Evolutionary conservation across 2,329 filamentous ascomycete species (phyloP), one percentile per base, ranked within the genome.

Genomic region (Fusarium annulatum): DNA sequence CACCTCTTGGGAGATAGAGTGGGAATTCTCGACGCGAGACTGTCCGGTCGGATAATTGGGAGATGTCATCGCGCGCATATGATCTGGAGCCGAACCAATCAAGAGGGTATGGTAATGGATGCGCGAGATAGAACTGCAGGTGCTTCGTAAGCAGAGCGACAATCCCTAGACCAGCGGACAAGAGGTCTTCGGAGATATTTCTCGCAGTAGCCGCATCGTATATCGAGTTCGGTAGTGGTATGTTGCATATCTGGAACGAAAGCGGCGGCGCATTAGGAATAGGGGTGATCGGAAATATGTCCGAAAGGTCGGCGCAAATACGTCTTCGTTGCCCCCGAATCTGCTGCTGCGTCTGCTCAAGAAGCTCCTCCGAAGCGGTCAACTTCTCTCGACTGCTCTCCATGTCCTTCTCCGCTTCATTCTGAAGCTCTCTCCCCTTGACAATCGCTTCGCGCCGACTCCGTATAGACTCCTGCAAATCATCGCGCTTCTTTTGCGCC

Each of bases 251-350:
- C 18, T 92, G 94, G 81, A 98, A 98, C 0, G 91, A 88, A 3
- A 98, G 88, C 0, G 94, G 88, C 7, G 88, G 85, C 18, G 84
- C 85, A 12, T 85, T 83, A 1, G 85, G 83, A 4, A 82, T 78
- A 0, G 95, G 92, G 14, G 91, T 89, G 67, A 99, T 97, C 8
- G 93, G 91, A 79, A 95, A 98, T 64, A 98, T 93, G 33, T 86
- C 84, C 18, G 90, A 85, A 0, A 99, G 86, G 73, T 97, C 95
- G 74, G 96, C 92, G 80, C 94, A 95, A 62, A 98, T 94, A 41
- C 96, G 92, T 19, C 95, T 90, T 28, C 95, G 90, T 81, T 98
- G 96, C n/a, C 93, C 94, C 65, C 88, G 90, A n/a, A 94, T 92
- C 26, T 91, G 89, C 57, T 92, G 90, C 46, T 86, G 86, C 1